Evolutionary conservation across 495 filamentous ascomycete genomes (phyloP).

Genomic region (Barbatosphaeria neglecta): DNA sequence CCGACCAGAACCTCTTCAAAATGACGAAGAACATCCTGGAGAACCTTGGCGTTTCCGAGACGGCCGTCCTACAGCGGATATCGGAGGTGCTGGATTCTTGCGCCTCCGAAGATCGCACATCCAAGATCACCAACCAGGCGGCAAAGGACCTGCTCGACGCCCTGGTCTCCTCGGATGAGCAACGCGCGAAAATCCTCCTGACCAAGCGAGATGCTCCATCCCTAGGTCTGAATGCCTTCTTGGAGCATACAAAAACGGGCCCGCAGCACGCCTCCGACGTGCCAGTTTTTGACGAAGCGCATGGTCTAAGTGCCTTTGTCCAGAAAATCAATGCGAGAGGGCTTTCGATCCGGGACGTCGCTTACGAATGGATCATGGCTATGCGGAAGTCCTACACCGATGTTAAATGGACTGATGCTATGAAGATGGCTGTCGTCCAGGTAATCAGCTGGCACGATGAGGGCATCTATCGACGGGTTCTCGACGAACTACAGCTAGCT

Average conservation of each 20-base stretch:
- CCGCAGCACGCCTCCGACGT: constrained; percentile 38
- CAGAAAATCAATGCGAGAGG: constrained; percentile 40
- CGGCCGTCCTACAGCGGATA: constrained; percentile 36
- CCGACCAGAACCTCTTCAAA: constrained; percentile 67
- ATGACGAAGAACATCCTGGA: constrained; percentile 54
- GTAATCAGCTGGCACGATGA: constrained; percentile 58
- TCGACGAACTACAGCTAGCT: constrained; percentile 27
- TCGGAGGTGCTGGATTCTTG: constrained; percentile 42
- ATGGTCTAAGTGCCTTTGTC: constrained; percentile 46
- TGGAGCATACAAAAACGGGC: constrained; percentile 63
- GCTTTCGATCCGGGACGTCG: constrained; percentile 49
- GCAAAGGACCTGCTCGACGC: constrained; percentile 30
- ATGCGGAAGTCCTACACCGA: constrained; percentile 50
- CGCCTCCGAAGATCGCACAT: constrained; percentile 30
- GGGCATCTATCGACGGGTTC: constrained; percentile 46
- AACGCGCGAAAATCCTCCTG: constrained; percentile 27
- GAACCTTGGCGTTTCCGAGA: constrained; percentile 49
- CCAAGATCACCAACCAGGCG: constrained; percentile 24
- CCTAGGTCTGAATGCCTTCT: constrained; percentile 54
- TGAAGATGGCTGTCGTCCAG: constrained; percentile 61
- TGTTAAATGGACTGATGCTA: constrained; percentile 56
- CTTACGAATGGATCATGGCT: constrained; percentile 52
- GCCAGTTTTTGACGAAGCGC: constrained; percentile 42
- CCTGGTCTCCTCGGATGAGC: constrained; percentile 28
- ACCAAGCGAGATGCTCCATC: constrained; percentile 28